phyloP scores from a whole-genome alignment of 2,329 filamentous ascomycete species.

The Teratosphaeria destructans region DNA sequence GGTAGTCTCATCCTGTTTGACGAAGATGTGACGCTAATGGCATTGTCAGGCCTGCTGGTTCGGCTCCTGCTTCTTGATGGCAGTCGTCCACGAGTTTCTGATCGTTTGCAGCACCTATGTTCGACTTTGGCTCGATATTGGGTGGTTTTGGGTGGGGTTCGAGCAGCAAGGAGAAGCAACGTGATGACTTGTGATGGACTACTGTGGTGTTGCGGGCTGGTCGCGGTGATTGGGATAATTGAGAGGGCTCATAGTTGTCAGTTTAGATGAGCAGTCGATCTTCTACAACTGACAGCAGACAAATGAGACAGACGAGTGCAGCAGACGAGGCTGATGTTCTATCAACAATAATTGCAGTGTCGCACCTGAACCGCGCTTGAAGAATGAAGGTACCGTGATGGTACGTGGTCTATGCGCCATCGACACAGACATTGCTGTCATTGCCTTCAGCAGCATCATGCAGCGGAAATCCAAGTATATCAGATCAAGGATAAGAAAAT shows the following conservation, averaged over 20 bases:
- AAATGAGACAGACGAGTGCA: not conserved
- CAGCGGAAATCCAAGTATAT: not conserved
- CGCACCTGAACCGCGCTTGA: not conserved
- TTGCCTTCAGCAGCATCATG: not conserved
- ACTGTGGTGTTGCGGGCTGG: not conserved
- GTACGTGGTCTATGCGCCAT: not conserved
- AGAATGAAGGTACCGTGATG: not conserved
- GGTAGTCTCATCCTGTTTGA: not conserved
- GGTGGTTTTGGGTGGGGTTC: not conserved
- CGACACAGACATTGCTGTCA: not conserved
- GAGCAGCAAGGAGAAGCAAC: slow-evolving; percentile 2
- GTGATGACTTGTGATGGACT: slow-evolving; percentile 13
- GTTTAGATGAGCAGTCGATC: not conserved
- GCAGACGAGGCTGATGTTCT: not conserved
- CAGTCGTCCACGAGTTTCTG: slow-evolving; percentile 1
- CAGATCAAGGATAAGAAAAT: not conserved
- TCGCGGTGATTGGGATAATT: not conserved
- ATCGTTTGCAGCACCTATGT: not conserved
- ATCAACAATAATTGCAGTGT: not conserved
- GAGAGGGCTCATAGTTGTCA: not conserved
- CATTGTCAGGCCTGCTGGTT: slow-evolving; percentile 40
- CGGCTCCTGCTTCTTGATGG: slow-evolving; percentile 10
- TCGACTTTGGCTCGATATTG: not conserved
- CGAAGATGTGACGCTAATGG: not conserved
- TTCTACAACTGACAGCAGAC: not conserved